A percentile compares a stretch with the other conserved stretches of the same genome.
Conservation (phyloP, 2,329 filamentous ascomycete species). For the Diaporthe sp. region DNA sequence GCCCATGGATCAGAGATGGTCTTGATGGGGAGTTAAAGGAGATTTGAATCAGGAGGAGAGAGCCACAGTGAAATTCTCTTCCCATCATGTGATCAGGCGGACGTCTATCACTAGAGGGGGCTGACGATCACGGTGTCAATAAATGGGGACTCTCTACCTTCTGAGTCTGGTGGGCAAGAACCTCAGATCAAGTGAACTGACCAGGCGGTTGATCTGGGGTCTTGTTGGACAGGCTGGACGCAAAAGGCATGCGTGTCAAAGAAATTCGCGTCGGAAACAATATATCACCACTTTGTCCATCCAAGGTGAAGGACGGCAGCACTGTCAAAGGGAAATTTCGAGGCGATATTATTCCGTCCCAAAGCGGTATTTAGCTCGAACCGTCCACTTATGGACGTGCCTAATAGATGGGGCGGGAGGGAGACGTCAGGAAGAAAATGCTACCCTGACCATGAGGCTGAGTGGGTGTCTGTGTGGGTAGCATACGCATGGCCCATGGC, state of each 20-base stretch:
- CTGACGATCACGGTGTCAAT: slow-evolving; percentile 22
- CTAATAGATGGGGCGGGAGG: slow-evolving; percentile 18
- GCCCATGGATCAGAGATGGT: background rate
- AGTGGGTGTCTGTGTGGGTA: slow-evolving; percentile 17
- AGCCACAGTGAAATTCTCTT: background rate
- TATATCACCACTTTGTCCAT: slow-evolving; percentile 1
- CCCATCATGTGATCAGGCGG: slow-evolving; percentile 13
- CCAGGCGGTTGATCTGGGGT: background rate
- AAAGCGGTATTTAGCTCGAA: slow-evolving; percentile 20
- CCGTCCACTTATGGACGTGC: background rate
- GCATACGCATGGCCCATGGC: slow-evolving; percentile 22
- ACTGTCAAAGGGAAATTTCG: slow-evolving; percentile 12
- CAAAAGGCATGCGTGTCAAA: slow-evolving; percentile 7
- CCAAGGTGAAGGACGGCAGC: background rate
- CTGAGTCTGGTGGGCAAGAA: background rate
- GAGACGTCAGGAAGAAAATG: slow-evolving; percentile 14
- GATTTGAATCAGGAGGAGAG: background rate
- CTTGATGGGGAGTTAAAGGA: background rate
- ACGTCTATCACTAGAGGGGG: slow-evolving; percentile 1
- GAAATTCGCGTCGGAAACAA: background rate
- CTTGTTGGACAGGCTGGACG: slow-evolving; percentile 3
- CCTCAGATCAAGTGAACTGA: slow-evolving; percentile 8
- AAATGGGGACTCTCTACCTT: slow-evolving; percentile 17
- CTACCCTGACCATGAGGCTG: slow-evolving; percentile 24
- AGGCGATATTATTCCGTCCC: slow-evolving; percentile 25